phyloP scores from a whole-genome alignment of 2,329 filamentous ascomycete species.

The Aureobasidium lini region DNA sequence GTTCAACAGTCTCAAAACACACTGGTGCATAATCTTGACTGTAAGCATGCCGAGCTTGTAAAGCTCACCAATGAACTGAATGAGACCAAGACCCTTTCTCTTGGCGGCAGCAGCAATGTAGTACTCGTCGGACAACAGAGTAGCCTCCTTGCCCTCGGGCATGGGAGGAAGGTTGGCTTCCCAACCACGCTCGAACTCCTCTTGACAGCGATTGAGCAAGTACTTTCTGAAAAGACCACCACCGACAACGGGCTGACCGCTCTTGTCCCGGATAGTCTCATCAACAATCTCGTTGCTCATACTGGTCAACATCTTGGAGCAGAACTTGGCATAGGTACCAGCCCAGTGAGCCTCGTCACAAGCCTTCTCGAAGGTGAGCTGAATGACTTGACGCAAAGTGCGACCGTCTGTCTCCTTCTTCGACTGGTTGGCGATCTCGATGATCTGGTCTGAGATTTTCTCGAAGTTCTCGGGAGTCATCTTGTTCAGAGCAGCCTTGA shows the following conservation, averaged over 20 bases:
- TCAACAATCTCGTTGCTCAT: conserved; percentile 95
- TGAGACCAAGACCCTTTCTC: conserved; percentile 90
- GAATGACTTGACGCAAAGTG: conserved; percentile 93
- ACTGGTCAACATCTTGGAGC: conserved; percentile 88
- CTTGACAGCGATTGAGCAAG: conserved; percentile 93
- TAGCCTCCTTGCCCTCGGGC: conserved; percentile 70
- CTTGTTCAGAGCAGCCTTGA: conserved; percentile 98
- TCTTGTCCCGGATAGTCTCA: conserved; percentile 88
- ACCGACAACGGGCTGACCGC: conserved; percentile 78
- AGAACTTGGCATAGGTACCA: conserved; percentile 98
- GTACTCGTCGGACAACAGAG: conserved; percentile 91
- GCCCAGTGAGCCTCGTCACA: conserved; percentile 98
- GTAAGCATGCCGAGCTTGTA: conserved; percentile 99
- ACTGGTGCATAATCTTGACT: conserved; percentile 99
- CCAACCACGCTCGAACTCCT: conserved; percentile 98
- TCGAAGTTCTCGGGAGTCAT: conserved; percentile 99
- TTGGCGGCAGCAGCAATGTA: conserved; percentile 91
- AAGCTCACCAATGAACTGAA: conserved; percentile 98
- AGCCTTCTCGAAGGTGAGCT: conserved; percentile 98
- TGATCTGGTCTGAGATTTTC: conserved; percentile 86
- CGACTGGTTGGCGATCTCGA: conserved; percentile 86
- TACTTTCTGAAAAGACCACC: conserved; percentile 97
- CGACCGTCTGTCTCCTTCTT: conserved; percentile 92
- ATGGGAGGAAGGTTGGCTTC: conserved; percentile 75
- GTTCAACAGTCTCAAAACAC: conserved; percentile 93